These are phyloP conservation scores for Penicillium verrucosum DNA, from an alignment of 2,329 filamentous ascomycete species.

Conservation along the genomic window DNA sequence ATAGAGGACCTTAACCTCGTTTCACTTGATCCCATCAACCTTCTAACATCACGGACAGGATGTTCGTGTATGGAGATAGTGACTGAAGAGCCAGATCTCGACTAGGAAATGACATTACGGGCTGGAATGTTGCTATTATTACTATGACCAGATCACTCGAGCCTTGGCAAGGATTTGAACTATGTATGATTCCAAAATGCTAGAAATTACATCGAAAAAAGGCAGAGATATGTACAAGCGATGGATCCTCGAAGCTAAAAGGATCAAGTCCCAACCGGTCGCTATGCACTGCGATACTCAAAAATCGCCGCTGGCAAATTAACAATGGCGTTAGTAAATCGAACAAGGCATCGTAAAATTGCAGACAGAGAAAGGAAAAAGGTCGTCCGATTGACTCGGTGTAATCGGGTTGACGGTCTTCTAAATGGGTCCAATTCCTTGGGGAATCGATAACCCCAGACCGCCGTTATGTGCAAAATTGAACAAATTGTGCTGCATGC, in stretches of 20 bases:
- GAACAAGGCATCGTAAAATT: neutral
- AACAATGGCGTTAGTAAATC: neutral
- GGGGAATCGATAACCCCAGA: neutral
- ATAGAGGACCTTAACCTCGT: too few species aligned
- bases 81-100: too few species aligned
- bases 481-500: neutral
- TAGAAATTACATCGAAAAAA: neutral
- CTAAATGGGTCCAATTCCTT: neutral
- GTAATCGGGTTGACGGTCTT: neutral
- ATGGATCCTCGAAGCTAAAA: neutral
- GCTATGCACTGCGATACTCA: neutral
- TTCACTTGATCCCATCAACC: too few species aligned
- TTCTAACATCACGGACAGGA: too few species aligned
- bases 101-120: too few species aligned
- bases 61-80: too few species aligned
- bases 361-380: neutral
- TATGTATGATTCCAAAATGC: neutral
- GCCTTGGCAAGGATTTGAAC: too few species aligned
- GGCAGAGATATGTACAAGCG: neutral
- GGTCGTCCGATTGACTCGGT: neutral
- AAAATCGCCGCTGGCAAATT: neutral
- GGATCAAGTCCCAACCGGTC: neutral
- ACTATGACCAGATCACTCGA: too few species aligned
- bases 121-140: too few species aligned
- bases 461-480: neutral